Evolutionary conservation across 108 stramenopile species (phyloP).

Genomic region (Cylindrotheca fusiformis): DNA sequence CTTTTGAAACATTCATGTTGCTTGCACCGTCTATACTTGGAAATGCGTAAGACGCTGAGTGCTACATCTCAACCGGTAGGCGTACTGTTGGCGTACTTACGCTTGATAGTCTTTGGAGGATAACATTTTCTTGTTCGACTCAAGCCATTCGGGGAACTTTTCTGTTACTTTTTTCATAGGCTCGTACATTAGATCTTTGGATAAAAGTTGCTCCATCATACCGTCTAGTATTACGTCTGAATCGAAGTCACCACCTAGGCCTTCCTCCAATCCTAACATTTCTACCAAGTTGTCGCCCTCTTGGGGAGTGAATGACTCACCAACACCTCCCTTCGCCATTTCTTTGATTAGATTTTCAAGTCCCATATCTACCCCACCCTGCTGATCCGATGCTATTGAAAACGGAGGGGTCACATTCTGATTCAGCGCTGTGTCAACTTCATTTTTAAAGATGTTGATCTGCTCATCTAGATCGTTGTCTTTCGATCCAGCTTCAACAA

Average conservation of each 20-base stretch:
- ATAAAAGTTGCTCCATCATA: conserved; percentile 88
- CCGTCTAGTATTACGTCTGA: conserved; percentile 85
- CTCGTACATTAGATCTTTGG: conserved; percentile 95
- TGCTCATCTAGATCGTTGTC: conserved; percentile 2
- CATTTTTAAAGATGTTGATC: too few species aligned
- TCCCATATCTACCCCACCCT: conserved; percentile 7
- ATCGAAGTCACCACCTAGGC: conserved; percentile 10
- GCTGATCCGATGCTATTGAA: too few species aligned
- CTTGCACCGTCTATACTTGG: conserved; percentile 4
- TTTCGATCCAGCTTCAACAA: neutral
- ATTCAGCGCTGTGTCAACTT: neutral
- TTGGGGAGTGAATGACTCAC: conserved; percentile 5
- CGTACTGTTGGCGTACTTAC: conserved; percentile 8
- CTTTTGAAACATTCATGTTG: conserved; percentile 92
- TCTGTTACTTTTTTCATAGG: conserved; percentile 88
- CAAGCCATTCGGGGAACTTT: conserved; percentile 94
- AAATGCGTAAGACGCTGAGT: conserved; percentile 2
- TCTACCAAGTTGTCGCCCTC: neutral
- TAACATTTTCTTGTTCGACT: conserved; percentile 50
- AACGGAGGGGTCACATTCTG: too few species aligned
- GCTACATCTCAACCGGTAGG: too few species aligned
- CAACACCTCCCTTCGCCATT: conserved; percentile 14
- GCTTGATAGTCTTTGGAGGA: conserved; percentile 52
- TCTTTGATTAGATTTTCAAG: conserved; percentile 26
- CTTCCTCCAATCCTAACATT: neutral